These are phyloP conservation scores for Tulasnella sp. DNA, from an alignment of 768 basidiomycete genomes.

Conservation along the genomic window DNA sequence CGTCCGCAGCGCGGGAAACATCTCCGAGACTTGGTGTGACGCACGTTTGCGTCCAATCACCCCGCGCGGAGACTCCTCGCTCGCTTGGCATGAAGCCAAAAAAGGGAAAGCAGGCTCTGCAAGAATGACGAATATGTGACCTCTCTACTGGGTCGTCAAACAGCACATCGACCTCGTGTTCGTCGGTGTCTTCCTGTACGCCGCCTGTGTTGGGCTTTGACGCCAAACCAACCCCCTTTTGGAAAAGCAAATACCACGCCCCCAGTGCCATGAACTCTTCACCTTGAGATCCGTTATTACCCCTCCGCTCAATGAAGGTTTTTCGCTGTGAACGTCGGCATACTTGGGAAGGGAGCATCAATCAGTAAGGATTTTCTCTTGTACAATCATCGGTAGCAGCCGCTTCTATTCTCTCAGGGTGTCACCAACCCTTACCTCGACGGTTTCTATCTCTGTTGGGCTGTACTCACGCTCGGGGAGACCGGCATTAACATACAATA, in stretches of 20 bases:
- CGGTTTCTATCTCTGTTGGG: not conserved
- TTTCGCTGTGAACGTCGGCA: not conserved
- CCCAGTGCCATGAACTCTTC: not conserved
- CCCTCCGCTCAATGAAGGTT: not conserved
- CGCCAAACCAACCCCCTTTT: not conserved
- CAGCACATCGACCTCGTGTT: constrained; percentile 5
- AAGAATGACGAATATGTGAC: not conserved
- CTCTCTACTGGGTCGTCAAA: not conserved
- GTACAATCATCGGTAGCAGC: not conserved
- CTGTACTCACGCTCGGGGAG: not conserved
- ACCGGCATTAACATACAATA: not conserved
- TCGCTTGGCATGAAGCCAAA: not conserved
- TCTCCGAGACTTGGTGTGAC: not conserved
- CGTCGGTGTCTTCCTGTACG: not conserved
- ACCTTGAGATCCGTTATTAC: not conserved
- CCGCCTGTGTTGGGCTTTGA: not conserved
- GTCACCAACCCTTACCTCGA: not conserved
- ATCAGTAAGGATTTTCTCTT: not conserved
- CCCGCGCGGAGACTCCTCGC: not conserved
- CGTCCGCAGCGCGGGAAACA: not conserved
- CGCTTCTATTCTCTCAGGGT: not conserved
- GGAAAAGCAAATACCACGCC: not conserved
- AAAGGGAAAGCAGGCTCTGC: not conserved
- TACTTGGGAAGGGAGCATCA: not conserved
- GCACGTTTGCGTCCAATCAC: not conserved